These are phyloP conservation scores for Blumeria hordei DNA, from an alignment of 2,329 filamentous ascomycete species.

Conservation along the genomic window DNA sequence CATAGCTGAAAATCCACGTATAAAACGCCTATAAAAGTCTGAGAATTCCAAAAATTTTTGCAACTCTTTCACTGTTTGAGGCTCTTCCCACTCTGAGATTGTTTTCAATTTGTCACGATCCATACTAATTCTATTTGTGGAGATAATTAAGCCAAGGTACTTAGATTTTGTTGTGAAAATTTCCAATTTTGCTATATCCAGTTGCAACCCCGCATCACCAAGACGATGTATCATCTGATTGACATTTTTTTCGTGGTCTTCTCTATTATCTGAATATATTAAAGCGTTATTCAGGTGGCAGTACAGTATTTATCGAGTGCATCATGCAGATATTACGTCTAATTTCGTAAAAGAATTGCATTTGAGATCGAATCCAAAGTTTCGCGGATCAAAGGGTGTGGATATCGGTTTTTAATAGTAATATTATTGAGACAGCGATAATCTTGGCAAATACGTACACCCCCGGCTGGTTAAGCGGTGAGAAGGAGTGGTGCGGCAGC, in stretches of 20 bases:
- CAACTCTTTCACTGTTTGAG: background rate
- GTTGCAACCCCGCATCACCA: background rate
- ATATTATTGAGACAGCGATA: background rate
- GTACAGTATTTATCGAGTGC: slow-evolving; percentile 1
- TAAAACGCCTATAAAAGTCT: background rate
- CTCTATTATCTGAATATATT: slow-evolving; percentile 1
- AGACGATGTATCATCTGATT: slow-evolving; percentile 1
- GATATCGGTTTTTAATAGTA: slow-evolving; percentile 2
- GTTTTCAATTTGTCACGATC: background rate
- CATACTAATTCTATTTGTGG: background rate
- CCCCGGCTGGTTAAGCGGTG: background rate
- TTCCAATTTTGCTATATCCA: slow-evolving; percentile 2
- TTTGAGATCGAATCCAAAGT: background rate
- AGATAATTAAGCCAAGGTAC: background rate
- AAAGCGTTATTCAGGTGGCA: slow-evolving; percentile 2
- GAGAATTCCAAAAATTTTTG: background rate
- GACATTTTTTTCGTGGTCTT: background rate
- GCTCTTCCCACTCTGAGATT: background rate
- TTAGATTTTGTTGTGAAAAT: slow-evolving; percentile 1
- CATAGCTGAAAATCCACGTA: background rate
- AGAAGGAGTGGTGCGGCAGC: slow-evolving; percentile 1
- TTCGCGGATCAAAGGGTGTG: background rate
- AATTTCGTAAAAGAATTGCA: background rate
- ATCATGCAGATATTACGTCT: background rate
- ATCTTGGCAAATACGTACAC: slow-evolving; percentile 1